phyloP scores from a whole-genome alignment of 495 filamentous ascomycete species.

The Staphylotrichum tortipilum region DNA sequence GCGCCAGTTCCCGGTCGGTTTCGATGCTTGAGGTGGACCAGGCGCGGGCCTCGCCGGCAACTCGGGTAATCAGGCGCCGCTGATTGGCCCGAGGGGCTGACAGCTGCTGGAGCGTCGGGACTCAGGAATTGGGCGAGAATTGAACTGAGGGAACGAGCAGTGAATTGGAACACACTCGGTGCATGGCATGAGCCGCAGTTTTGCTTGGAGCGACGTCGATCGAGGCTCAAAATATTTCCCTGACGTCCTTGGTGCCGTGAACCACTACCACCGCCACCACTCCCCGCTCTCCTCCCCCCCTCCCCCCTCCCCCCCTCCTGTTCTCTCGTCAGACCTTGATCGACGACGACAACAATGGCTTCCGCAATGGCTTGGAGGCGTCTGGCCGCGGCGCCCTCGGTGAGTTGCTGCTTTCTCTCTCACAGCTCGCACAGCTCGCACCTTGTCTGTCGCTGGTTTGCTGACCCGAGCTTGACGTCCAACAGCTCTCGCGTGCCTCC shows the following conservation, averaged over 20 bases:
- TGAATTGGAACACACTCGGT: too few relatives aligned
- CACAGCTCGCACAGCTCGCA: neutral
- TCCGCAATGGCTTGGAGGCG: conserved; percentile 46
- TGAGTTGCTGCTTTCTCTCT: conserved; percentile 23
- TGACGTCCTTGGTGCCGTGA: too few relatives aligned
- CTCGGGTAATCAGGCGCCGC: conserved; percentile 21
- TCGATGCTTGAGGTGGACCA: neutral
- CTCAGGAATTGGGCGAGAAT: too few relatives aligned
- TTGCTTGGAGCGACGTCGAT: too few relatives aligned
- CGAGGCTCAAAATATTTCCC: conserved; percentile 24
- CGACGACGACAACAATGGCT: conserved; percentile 37
- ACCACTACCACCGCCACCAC: too few relatives aligned
- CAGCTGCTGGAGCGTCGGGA: conserved; percentile 16
- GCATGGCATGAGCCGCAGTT: conserved; percentile 3
- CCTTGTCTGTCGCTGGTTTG: neutral
- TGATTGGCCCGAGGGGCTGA: conserved; percentile 18
- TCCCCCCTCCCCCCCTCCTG: conserved; percentile 23
- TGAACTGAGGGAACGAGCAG: too few relatives aligned
- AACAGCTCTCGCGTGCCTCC: conserved; percentile 40
- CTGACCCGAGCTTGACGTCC: conserved; percentile 16
- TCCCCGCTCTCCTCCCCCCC: too few relatives aligned
- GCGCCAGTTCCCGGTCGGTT: neutral
- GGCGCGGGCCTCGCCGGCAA: conserved; percentile 22
- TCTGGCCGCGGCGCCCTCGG: conserved; percentile 36
- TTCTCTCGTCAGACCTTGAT: conserved; percentile 17